Evolutionary conservation across 805 yeast species (phyloP).

Genomic region (Pichia rugopelliculosa): DNA sequence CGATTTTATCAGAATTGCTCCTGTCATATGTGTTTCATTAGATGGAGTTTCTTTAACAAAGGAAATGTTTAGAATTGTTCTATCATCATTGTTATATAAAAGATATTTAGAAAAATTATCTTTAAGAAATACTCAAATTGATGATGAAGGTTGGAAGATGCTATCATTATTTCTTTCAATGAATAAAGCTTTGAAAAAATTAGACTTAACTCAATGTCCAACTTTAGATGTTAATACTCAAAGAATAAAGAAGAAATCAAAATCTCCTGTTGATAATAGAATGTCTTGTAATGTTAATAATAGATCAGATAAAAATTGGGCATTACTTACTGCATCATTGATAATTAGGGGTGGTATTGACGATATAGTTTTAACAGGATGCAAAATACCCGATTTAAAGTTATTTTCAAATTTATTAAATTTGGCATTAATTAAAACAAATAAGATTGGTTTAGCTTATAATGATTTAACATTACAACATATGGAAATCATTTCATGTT

Average conservation of each 20-base stretch:
- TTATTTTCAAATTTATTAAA: constrained; percentile 49
- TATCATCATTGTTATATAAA: constrained; percentile 63
- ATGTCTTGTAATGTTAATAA: constrained; percentile 45
- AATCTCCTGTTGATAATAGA: constrained; percentile 16
- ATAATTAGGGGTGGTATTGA: constrained; percentile 67
- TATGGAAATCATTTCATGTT: constrained; percentile 44
- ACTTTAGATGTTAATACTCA: constrained; percentile 38
- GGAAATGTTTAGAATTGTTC: constrained; percentile 70
- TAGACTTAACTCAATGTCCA: constrained; percentile 70
- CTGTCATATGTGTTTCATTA: constrained; percentile 63
- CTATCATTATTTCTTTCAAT: constrained; percentile 68
- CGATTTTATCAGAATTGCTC: constrained; percentile 82
- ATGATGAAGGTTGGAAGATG: constrained; percentile 66
- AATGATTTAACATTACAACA: constrained; percentile 60
- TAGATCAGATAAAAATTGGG: constrained; percentile 81
- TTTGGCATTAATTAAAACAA: constrained; percentile 50
- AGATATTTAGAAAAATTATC: constrained; percentile 64
- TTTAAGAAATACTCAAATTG: constrained; percentile 69
- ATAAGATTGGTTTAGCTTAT: constrained; percentile 69
- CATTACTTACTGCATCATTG: constrained; percentile 61
- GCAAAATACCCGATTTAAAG: constrained; percentile 50
- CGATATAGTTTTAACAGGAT: constrained; percentile 73
- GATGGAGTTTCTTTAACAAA: constrained; percentile 72
- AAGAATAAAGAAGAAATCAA: constrained; percentile 28
- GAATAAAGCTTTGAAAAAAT: constrained; percentile 47